phyloP scores from a whole-genome alignment of 139 green algal species.

The Choricystis sp. region DNA sequence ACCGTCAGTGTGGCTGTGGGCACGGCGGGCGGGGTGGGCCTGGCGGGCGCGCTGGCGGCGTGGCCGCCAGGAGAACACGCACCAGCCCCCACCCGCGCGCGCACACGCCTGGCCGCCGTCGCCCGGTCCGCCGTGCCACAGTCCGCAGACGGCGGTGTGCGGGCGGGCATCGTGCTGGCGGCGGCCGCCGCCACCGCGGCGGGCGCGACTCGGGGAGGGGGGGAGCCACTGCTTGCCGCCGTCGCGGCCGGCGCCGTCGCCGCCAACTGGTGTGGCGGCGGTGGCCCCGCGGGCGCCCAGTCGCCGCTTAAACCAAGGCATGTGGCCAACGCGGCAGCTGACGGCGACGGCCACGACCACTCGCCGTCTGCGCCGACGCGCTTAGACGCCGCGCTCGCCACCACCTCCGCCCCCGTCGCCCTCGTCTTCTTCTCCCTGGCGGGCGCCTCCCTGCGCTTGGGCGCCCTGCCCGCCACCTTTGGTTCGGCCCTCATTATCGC shows the following conservation, averaged over 20 bases:
- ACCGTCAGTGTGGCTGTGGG: not conserved
- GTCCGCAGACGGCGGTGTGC: not conserved
- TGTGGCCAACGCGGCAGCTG: not conserved
- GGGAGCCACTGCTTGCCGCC: conserved; percentile 71
- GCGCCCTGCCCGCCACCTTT: not conserved
- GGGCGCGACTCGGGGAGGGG: conserved; percentile 25
- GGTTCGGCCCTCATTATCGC: not conserved
- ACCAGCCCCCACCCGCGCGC: conserved; percentile 10
- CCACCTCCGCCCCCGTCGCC: conserved; percentile 49
- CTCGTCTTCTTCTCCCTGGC: conserved; percentile 72
- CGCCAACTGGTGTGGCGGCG: conserved; percentile 26
- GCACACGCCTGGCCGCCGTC: conserved; percentile 20
- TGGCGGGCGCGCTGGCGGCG: not conserved
- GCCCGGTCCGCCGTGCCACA: conserved; percentile 10
- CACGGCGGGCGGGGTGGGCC: not conserved
- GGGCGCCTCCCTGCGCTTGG: conserved; percentile 54
- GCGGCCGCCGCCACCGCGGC: conserved; percentile 20
- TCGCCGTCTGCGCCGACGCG: conserved; percentile 13
- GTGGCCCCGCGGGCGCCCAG: not conserved
- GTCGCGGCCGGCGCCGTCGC: conserved; percentile 51
- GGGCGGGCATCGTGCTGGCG: conserved; percentile 6
- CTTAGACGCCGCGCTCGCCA: conserved; percentile 25
- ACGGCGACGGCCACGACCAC: conserved; percentile 8
- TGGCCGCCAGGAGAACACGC: not conserved
- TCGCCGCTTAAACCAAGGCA: not conserved